Conservation (phyloP, 192 early-diverging fungal genomes). For the Coemansia sp. region DNA sequence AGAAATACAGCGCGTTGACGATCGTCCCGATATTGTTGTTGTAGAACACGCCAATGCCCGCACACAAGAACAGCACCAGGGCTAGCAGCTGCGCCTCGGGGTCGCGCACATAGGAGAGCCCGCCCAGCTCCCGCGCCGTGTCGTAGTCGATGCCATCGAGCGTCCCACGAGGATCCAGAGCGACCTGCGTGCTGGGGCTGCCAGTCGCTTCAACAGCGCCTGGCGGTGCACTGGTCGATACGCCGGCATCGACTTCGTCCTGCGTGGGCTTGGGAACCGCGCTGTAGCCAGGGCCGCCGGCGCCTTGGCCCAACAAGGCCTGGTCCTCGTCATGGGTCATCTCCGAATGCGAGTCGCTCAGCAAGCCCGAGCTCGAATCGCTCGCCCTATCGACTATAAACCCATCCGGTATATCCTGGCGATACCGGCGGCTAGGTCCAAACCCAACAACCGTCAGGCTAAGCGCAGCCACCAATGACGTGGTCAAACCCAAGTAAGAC, state of each 20-base stretch:
- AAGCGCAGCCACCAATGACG: conserved; percentile 27
- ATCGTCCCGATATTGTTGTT: conserved; percentile 56
- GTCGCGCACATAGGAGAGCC: conserved; percentile 41
- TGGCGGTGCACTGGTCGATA: neutral
- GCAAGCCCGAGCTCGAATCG: conserved; percentile 23
- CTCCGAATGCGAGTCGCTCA: conserved; percentile 5
- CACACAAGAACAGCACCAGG: conserved; percentile 49
- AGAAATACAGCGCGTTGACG: conserved; percentile 52
- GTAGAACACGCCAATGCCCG: conserved; percentile 54
- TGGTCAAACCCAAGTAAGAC: conserved; percentile 33
- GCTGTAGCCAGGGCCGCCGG: conserved; percentile 1
- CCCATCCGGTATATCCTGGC: conserved; percentile 31
- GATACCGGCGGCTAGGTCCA: conserved; percentile 37
- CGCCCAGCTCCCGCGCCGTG: conserved; percentile 49
- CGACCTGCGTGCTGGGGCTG: neutral
- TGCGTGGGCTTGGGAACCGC: conserved; percentile 5
- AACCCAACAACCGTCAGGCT: conserved; percentile 44
- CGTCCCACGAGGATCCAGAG: conserved; percentile 1
- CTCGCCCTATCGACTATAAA: conserved; percentile 40
- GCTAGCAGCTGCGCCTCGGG: conserved; percentile 51
- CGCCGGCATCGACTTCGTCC: neutral
- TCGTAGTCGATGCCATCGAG: conserved; percentile 49
- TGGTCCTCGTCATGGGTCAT: conserved; percentile 24
- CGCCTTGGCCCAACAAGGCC: conserved; percentile 4
- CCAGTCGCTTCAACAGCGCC: neutral